Base-by-base conservation (phyloP, 164 flowering plant species). In the Berberis thunbergii region DNA sequence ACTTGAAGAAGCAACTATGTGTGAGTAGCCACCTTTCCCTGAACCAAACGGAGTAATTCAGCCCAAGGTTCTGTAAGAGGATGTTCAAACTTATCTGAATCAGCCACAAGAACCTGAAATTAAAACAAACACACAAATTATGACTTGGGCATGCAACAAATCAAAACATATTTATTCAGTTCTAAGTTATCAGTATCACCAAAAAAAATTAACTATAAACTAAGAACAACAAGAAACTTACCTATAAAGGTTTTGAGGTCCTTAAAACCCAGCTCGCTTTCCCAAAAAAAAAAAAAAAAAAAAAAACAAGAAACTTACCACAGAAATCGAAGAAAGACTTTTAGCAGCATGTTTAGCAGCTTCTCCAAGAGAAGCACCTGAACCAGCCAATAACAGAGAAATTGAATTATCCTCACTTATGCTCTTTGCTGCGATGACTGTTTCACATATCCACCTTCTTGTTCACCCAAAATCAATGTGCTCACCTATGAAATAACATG, bases 21-120 rank as follows among this genome's bases (percentile, higher is more conserved):
- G 97, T 0, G 99, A 86, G 69, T 81, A 91, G 49, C 77, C 73
- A 41, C 82, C 82, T 63, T 77, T 66, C 80, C 79, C 73, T 89
- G 97, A 79, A 89, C 88, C 66, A 84, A 64, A 46, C 84, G 86
- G 68, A 91, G 76, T 63, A 95, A 68, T 75, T 80, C 80, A 59
- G 97, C 94, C 96, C 97, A 95, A 57, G 97, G 86, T 76, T 95
- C 97, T 12, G 99, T 97, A 45, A 89, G 74, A 59, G 96, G 85
- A 69, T 88, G 72, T 56, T 57, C 61, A 67, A 91, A 83, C 49
- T 71, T 80, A 60, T 91, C 94, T 4, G 90, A 78, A 76, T 94
- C 96, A 63, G 96, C 97, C 57, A 94, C 78, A 72, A 94, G 90
- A 54, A 94, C 96, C 97, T 94, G 66, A 26, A 72, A 13, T 57